Base-by-base conservation (phyloP, 1,284 basidiomycete species). In the Heimioporus punctisporus region DNA sequence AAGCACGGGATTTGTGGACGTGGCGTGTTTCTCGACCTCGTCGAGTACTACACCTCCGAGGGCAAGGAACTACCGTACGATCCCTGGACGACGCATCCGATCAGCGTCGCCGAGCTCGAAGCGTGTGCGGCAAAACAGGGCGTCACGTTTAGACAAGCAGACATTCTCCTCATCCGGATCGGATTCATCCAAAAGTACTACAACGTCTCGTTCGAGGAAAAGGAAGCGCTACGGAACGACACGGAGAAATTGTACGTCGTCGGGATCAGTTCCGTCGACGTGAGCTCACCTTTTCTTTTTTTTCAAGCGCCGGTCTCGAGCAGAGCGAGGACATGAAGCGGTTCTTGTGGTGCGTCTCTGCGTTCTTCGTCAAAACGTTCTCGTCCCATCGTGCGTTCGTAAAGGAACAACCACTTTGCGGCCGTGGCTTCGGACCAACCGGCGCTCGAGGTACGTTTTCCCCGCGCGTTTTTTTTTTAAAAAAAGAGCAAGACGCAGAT, bases 321-420 rank as follows among this genome's bases (percentile, higher is more conserved):
- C 86, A 87, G 64, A 78, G 78, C 15, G 82, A 85, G 21, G 84
- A 85, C n/a, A 87, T 87, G 84, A 88, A 86, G 60, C 76, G 79
- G 4, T 88, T 88, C 72, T 68, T 88, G 28, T 89, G 87, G 85
- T 85, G 63, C 11, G 74, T 15, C n/a, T 24, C 21, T 19, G 10
- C 12, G 31, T 10, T 19, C 9, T 17, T 9, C 21, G 19, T 14
- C 4, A 3, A 11, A 12, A 40, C 5, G 19, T 1, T 17, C 10
- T n/a, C 27, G 21, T 4, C 23, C 56, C 39, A 63, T 19, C 10
- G 11, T 19, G 39, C 17, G 37, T 53, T 53, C 27, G 30, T 26
- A 46, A 55, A 90, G 88, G 89, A 78, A 91, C 70, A 87, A 90
- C 63, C 88, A 91, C 65, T 90, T 91, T 65, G 84, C 88, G 1